phyloP scores from a whole-genome alignment of 495 filamentous ascomycete genomes.

The Tuber magnatum region DNA sequence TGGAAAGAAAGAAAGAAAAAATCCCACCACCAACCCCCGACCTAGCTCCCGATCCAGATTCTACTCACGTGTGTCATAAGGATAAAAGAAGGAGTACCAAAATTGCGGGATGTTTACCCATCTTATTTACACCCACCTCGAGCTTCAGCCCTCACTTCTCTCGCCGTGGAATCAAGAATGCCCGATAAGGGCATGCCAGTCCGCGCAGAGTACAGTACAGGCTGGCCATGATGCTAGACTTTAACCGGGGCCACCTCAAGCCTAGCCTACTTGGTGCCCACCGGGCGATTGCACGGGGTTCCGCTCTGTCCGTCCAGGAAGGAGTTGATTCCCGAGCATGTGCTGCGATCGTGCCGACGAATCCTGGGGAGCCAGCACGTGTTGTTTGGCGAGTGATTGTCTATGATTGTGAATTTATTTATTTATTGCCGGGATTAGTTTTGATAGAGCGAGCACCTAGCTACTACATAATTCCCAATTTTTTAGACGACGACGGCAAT shows the following conservation, averaged over 20 bases:
- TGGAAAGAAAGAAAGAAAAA: too few relatives aligned
- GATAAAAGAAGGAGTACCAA: background rate
- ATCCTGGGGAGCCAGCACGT: background rate
- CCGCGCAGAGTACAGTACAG: too few relatives aligned
- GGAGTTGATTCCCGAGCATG: background rate
- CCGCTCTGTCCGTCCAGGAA: background rate
- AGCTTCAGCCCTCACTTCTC: too few relatives aligned
- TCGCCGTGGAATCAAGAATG: too few relatives aligned
- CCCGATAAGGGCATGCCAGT: too few relatives aligned
- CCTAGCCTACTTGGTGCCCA: background rate
- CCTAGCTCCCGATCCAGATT: background rate
- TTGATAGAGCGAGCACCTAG: background rate
- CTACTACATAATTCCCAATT: background rate
- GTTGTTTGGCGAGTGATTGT: background rate
- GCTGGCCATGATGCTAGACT: too few relatives aligned
- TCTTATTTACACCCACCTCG: too few relatives aligned
- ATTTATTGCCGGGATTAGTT: background rate
- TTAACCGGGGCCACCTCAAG: background rate
- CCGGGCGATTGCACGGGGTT: too few relatives aligned
- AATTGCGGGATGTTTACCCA: too few relatives aligned
- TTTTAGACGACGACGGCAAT: background rate
- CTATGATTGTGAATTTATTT: background rate
- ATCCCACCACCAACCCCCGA: too few relatives aligned
- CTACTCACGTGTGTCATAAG: background rate
- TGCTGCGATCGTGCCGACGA: background rate